phyloP scores from a whole-genome alignment of 306 rosid species.

The Chamaecrista fasciculata region DNA sequence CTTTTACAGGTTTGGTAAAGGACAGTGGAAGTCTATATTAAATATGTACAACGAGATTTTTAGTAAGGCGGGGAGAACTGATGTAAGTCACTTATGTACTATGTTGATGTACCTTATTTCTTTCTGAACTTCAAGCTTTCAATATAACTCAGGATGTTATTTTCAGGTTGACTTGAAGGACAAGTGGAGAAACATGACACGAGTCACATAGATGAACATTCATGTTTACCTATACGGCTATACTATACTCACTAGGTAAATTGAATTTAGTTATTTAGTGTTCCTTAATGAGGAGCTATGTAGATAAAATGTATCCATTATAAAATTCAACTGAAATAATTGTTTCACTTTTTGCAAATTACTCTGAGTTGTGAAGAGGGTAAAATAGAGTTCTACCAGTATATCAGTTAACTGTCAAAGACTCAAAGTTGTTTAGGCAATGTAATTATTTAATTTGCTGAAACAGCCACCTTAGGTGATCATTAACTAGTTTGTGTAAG shows the following conservation, averaged over 20 bases:
- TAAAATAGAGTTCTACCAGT: neutral
- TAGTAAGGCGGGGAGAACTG: slow-evolving; percentile 50
- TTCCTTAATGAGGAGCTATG: no score
- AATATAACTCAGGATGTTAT: slow-evolving; percentile 15
- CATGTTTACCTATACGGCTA: no score
- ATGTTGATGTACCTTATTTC: slow-evolving; percentile 15
- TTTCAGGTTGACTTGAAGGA: slow-evolving; percentile 89
- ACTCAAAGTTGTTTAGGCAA: no score
- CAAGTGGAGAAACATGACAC: slow-evolving; percentile 82
- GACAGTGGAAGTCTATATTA: slow-evolving; percentile 66
- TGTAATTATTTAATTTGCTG: no score
- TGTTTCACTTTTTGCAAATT: slow-evolving; percentile 13
- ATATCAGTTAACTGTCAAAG: no score
- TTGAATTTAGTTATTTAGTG: no score
- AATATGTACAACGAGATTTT: slow-evolving; percentile 48
- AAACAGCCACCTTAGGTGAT: neutral
- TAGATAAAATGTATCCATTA: no score
- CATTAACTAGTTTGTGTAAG: neutral
- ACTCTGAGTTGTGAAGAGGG: no score
- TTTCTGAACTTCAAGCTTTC: neutral
- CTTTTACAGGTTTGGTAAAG: slow-evolving; percentile 66
- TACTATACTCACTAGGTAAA: no score
- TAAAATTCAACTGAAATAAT: no score
- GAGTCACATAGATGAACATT: slow-evolving; percentile 9
- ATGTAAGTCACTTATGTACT: slow-evolving; percentile 43